phyloP scores from a whole-genome alignment of 2,329 filamentous ascomycete species.

The Stachybotrys chartarum region DNA sequence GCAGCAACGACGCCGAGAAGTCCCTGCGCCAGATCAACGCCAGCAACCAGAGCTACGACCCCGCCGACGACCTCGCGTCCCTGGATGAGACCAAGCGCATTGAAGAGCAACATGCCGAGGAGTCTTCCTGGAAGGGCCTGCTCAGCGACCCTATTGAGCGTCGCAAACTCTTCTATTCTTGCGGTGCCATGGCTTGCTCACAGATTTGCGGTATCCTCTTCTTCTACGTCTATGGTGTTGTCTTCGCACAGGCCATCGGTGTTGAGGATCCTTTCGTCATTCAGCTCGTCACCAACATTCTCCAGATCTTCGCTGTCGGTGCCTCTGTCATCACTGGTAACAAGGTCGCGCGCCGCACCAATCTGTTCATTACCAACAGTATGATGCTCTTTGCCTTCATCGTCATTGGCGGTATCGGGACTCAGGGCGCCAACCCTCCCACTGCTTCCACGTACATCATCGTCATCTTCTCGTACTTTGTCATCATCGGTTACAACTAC shows the following conservation, averaged over 20 bases:
- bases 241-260: constrained; percentile 30
- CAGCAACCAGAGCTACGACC: constrained; percentile 20
- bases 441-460: constrained; percentile 11
- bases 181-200: constrained; percentile 31
- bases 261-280: constrained; percentile 29
- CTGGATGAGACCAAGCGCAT: constrained; percentile 13
- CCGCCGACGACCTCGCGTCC: constrained; percentile 8
- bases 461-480: constrained; percentile 17
- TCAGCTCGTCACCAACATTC: constrained; percentile 27
- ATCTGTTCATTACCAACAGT: constrained; percentile 25
- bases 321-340: constrained; percentile 26
- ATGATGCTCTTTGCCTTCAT: constrained; percentile 25
- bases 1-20: constrained; percentile 17
- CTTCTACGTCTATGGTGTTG: constrained; percentile 32
- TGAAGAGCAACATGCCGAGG: constrained; percentile 15
- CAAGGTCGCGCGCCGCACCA: constrained; percentile 24
- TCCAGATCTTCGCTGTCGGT: constrained; percentile 29
- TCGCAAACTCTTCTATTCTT: constrained; percentile 33
- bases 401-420: constrained; percentile 18
- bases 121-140: constrained; percentile 29
- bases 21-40: constrained; percentile 25
- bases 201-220: constrained; percentile 38
- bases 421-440: constrained; percentile 4
- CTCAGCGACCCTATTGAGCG: constrained; percentile 33
- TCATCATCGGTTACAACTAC: constrained; percentile 31